These are phyloP conservation scores for Mitragyna speciosa DNA, from an alignment of 257 asterid genomes.

Conservation along the genomic window DNA sequence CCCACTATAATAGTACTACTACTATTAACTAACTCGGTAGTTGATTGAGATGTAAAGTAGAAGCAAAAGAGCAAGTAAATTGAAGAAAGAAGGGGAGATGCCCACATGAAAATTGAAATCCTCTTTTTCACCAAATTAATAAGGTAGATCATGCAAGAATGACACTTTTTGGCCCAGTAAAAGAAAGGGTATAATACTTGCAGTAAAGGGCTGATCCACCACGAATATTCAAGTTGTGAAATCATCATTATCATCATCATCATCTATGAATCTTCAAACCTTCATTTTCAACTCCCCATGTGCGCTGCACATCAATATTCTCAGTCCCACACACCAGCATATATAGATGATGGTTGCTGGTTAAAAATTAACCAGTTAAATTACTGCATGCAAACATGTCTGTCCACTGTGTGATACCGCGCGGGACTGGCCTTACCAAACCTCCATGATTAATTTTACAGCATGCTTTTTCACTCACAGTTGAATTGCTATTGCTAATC, in stretches of 20 bases:
- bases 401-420: no score
- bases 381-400: background rate
- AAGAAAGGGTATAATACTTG: background rate
- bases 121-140: background rate
- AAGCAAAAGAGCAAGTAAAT: background rate
- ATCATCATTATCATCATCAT: background rate
- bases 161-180: conserved; percentile 1
- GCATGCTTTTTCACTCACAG: conserved; percentile 10
- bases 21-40: background rate
- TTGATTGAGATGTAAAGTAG: background rate
- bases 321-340: background rate
- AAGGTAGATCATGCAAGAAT: conserved; percentile 9
- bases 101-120: background rate
- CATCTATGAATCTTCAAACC: background rate
- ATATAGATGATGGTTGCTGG: background rate
- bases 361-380: background rate
- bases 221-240: background rate
- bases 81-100: background rate
- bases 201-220: background rate
- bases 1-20: no score
- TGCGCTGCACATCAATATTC: background rate
- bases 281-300: conserved; percentile 15
- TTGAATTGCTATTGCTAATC: conserved; percentile 2
- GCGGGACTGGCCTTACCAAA: background rate
- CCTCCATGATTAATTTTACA: conserved; percentile 8